phyloP scores from a whole-genome alignment of 1,139 yeast genomes.

The Kodamaea ohmeri region DNA sequence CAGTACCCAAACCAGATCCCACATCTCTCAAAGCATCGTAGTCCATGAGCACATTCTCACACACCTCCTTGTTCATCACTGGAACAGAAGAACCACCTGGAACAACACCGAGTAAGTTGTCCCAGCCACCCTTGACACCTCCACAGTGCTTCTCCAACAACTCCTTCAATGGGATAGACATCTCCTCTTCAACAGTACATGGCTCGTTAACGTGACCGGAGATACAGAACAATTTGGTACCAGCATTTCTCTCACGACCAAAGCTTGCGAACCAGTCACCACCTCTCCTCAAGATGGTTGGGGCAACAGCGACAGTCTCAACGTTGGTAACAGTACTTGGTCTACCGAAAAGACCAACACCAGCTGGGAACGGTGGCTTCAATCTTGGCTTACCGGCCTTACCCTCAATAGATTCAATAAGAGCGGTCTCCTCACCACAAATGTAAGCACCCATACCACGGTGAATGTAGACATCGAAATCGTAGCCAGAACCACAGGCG shows the following conservation, averaged over 20 bases:
- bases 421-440: slow-evolving; percentile 89
- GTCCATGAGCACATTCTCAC: slow-evolving; percentile 76
- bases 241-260: slow-evolving; percentile 81
- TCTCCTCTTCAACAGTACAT: slow-evolving; percentile 89
- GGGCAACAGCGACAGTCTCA: slow-evolving; percentile 85
- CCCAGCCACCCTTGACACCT: slow-evolving; percentile 90
- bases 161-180: slow-evolving; percentile 83
- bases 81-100: slow-evolving; percentile 93
- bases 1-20: slow-evolving; percentile 87
- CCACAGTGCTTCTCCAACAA: slow-evolving; percentile 86
- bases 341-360: slow-evolving; percentile 86
- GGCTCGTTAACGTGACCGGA: slow-evolving; percentile 91
- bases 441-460: slow-evolving; percentile 91
- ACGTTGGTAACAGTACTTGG: slow-evolving; percentile 89
- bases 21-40: slow-evolving; percentile 80
- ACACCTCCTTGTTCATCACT: slow-evolving; percentile 61
- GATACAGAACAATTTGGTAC: slow-evolving; percentile 79
- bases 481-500: slow-evolving; percentile 84
- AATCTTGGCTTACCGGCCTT: slow-evolving; percentile 90
- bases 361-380: slow-evolving; percentile 94
- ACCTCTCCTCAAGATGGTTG: slow-evolving; percentile 84
- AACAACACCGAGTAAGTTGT: slow-evolving; percentile 76
- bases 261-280: slow-evolving; percentile 81
- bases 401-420: slow-evolving; percentile 84
- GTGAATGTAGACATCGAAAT: slow-evolving; percentile 77